Percentiles rank a stretch among this genome's conserved stretches.
Conservation (phyloP, 192 early-diverging fungal genomes). For the Gryganskiella cystojenkinii region DNA sequence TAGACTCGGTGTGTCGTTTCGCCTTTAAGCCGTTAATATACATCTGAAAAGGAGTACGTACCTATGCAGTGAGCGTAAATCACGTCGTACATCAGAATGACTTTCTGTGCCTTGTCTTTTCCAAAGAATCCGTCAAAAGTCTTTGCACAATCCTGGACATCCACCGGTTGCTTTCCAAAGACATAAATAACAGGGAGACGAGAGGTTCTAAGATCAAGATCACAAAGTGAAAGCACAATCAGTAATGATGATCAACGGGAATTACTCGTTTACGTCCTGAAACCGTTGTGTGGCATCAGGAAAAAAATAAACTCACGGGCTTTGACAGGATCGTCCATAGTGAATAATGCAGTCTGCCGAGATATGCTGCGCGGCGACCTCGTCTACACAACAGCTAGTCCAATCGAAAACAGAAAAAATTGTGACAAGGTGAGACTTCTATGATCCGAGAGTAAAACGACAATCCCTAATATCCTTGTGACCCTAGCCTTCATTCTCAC, state of each 20-base stretch:
- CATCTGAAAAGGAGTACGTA: conserved; percentile 18
- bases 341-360: conserved; percentile 91
- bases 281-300: background rate
- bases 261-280: background rate
- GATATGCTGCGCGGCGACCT: conserved; percentile 94
- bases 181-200: conserved; percentile 88
- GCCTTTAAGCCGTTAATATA: too few relatives aligned
- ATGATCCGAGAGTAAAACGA: background rate
- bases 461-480: background rate
- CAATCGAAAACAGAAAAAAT: background rate
- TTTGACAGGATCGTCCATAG: conserved; percentile 93
- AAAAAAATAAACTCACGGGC: conserved; percentile 65
- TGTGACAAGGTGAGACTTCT: background rate
- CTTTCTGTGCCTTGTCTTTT: conserved; percentile 47
- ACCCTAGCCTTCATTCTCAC: conserved; percentile 32
- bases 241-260: too few relatives aligned
- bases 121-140: conserved; percentile 57
- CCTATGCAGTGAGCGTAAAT: conserved; percentile 70
- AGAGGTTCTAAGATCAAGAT: conserved; percentile 62
- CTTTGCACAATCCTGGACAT: conserved; percentile 65
- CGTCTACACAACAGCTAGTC: conserved; percentile 94
- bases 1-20: background rate
- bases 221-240: background rate
- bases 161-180: conserved; percentile 82
- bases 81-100: conserved; percentile 84